phyloP scores from a whole-genome alignment of 441 rosid genomes.

The Manihot esculenta region DNA sequence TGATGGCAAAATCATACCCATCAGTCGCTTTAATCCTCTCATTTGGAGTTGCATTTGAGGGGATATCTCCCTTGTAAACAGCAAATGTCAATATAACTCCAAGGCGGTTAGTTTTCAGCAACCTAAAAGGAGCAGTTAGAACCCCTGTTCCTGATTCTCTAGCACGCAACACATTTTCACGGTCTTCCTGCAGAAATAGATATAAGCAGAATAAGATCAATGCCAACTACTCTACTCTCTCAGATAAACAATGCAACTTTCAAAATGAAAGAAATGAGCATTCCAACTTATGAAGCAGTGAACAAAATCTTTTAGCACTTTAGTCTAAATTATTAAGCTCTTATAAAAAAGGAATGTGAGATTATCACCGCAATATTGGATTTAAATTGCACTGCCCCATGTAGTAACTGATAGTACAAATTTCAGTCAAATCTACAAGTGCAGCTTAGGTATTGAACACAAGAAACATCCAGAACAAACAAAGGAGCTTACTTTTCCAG shows the following conservation, averaged over 20 bases:
- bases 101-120: conserved; percentile 80
- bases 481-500: conserved; percentile 70
- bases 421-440: not conserved
- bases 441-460: not conserved
- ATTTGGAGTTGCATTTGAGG: conserved; percentile 72
- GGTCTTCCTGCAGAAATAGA: conserved; percentile 65
- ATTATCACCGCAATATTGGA: not conserved
- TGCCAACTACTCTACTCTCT: not conserved
- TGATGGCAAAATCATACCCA: conserved; percentile 50
- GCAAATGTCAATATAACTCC: conserved; percentile 93
- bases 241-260: not conserved
- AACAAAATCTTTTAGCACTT: not conserved
- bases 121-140: conserved; percentile 83
- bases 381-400: not conserved
- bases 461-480: conserved; percentile 14
- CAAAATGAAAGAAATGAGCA: not conserved
- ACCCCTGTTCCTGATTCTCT: conserved; percentile 85
- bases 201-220: conserved; percentile 17
- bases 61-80: conserved; percentile 75
- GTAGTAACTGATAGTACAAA: not conserved
- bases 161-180: conserved; percentile 81
- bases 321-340: not conserved
- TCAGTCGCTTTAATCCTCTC: conserved; percentile 78
- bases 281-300: not conserved
- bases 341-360: not conserved